Percentiles rank a stretch among this genome's conserved stretches.
Conservation (phyloP, 108 stramenopile genomes). For the Parietichytrium sp. region DNA sequence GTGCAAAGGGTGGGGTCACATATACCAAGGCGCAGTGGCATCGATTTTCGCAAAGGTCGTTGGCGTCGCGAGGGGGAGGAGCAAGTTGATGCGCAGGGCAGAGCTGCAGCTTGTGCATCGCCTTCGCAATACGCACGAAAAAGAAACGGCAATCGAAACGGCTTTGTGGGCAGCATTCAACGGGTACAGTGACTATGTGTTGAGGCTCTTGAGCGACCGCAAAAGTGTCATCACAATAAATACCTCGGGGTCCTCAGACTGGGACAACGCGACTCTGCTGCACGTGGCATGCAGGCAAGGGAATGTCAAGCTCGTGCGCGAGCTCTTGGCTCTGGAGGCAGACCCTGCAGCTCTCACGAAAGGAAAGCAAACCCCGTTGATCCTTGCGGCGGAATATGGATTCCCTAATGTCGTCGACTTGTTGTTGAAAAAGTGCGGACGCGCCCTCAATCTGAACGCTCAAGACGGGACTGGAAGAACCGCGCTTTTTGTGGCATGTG, state of each 20-base stretch:
- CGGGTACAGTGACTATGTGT: constrained; percentile 19
- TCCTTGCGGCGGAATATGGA: constrained; percentile 9
- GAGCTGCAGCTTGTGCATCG: constrained; percentile 30
- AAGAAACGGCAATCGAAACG: constrained; percentile 29
- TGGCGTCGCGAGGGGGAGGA: constrained; percentile 10
- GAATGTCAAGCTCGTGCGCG: constrained; percentile 18
- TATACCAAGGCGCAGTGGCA: constrained; percentile 26
- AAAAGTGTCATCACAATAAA: background rate
- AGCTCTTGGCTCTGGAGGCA: background rate
- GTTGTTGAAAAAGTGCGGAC: background rate
- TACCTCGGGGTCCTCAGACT: background rate
- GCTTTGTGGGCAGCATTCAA: constrained; percentile 28
- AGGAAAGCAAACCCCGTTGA: background rate
- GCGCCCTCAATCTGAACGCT: background rate
- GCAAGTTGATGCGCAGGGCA: background rate
- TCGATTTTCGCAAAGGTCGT: constrained; percentile 27
- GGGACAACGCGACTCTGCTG: constrained; percentile 22
- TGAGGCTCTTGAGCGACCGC: background rate
- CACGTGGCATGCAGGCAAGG: constrained; percentile 26
- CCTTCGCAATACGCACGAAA: constrained; percentile 31
- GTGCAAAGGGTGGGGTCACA: constrained; percentile 16
- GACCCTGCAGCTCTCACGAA: constrained; percentile 15
- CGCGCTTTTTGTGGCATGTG: constrained; percentile 1
- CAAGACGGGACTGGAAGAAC: constrained; percentile 17
- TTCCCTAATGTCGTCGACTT: background rate